A percentile compares a stretch with the other conserved stretches of the same genome.
These are phyloP conservation scores for Taiozyma sp. DNA, from an alignment of 1,139 yeast genomes.

Conservation along the genomic window DNA sequence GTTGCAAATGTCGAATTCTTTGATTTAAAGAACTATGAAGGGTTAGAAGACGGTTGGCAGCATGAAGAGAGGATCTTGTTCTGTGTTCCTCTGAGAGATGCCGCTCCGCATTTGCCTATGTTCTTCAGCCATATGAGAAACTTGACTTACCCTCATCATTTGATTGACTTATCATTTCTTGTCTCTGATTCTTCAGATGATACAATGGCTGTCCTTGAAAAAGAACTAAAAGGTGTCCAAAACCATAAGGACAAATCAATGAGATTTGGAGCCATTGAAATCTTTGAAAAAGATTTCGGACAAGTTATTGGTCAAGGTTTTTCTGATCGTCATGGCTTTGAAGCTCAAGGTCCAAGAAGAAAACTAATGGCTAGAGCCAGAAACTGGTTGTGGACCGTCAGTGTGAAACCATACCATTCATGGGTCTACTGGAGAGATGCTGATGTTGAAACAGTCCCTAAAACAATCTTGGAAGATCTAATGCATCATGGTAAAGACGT, in stretches of 20 bases:
- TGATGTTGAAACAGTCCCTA: slow-evolving; percentile 62
- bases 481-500: slow-evolving; percentile 65
- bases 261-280: slow-evolving; percentile 51
- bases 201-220: slow-evolving; percentile 46
- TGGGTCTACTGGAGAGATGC: slow-evolving; percentile 85
- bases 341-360: slow-evolving; percentile 70
- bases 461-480: slow-evolving; percentile 56
- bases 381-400: slow-evolving; percentile 62
- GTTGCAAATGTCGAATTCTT: slow-evolving; percentile 41
- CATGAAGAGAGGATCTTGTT: slow-evolving; percentile 53
- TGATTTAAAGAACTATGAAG: slow-evolving; percentile 47
- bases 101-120: slow-evolving; percentile 63
- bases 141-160: slow-evolving; percentile 61
- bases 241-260: slow-evolving; percentile 36
- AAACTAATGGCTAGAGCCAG: slow-evolving; percentile 72
- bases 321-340: slow-evolving; percentile 67
- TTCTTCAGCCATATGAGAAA: slow-evolving; percentile 56
- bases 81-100: slow-evolving; percentile 69
- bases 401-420: slow-evolving; percentile 62
- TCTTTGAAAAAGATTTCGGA: slow-evolving; percentile 66
- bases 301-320: slow-evolving; percentile 63
- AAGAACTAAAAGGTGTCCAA: slow-evolving; percentile 44
- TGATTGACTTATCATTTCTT: slow-evolving; percentile 60
- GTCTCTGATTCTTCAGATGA: slow-evolving; percentile 59
- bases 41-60: slow-evolving; percentile 54